phyloP scores from a whole-genome alignment of 139 green algal genomes.

The Tetratostichococcus sp. region DNA sequence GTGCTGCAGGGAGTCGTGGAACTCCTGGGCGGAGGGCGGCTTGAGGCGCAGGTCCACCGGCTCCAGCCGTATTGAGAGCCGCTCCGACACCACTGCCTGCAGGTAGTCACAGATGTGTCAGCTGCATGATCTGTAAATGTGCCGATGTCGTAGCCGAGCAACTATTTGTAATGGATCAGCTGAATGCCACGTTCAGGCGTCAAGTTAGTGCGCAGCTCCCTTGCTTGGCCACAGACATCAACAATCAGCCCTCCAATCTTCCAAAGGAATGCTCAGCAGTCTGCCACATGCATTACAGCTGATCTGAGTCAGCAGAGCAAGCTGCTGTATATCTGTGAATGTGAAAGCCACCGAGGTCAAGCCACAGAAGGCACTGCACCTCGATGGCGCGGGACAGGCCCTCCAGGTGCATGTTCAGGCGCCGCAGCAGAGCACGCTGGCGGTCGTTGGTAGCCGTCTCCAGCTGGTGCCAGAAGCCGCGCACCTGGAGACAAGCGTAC shows the following conservation, averaged over 20 bases:
- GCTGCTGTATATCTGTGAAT: no score
- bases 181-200: no score
- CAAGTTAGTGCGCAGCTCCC: no score
- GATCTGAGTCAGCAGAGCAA: no score
- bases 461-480: conserved; percentile 62
- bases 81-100: conserved; percentile 29
- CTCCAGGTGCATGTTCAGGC: conserved; percentile 53
- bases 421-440: conserved; percentile 43
- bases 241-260: no score
- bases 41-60: conserved; percentile 42
- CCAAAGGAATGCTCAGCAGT: no score
- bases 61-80: conserved; percentile 40
- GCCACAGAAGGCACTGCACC: background rate
- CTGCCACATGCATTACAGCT: no score
- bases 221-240: no score
- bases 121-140: no score
- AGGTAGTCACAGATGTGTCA: background rate
- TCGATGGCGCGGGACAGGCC: conserved; percentile 45
- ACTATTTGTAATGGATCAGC: no score
- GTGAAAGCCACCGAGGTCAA: no score
- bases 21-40: conserved; percentile 45
- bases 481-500: conserved; percentile 16
- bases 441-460: conserved; percentile 56
- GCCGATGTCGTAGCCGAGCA: no score
- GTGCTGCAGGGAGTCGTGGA: conserved; percentile 57